Evolutionary conservation across 495 filamentous ascomycete species (phyloP).

Genomic region (Aspergillus homomorphus): DNA sequence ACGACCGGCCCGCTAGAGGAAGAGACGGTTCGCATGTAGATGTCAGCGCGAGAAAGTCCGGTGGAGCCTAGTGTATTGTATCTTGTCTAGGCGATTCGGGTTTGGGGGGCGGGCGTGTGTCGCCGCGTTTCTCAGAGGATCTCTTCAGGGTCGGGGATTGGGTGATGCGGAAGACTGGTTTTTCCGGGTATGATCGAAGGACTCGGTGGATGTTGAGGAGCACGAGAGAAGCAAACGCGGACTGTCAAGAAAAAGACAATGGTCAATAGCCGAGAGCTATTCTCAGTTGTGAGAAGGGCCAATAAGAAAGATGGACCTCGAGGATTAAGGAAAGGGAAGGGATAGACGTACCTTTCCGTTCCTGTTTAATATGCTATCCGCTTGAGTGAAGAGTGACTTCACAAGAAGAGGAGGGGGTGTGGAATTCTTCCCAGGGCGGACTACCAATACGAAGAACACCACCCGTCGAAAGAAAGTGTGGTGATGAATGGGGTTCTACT

Average conservation of each 20-base stretch:
- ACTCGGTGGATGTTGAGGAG: background rate
- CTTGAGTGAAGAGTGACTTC: background rate
- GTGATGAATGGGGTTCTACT: constrained; percentile 12
- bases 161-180: constrained; percentile 37
- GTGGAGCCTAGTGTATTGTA: constrained; percentile 17
- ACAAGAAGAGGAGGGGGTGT: background rate
- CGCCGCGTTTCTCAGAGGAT: constrained; percentile 32
- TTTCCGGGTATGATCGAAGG: constrained; percentile 32
- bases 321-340: background rate
- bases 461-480: background rate
- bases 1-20: constrained; percentile 11
- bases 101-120: constrained; percentile 18
- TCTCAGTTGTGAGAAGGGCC: background rate
- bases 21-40: constrained; percentile 14
- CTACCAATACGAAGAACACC: constrained; percentile 14
- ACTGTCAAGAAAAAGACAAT: background rate
- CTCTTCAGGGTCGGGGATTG: constrained; percentile 26
- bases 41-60: constrained; percentile 14
- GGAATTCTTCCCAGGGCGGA: background rate
- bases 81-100: constrained; percentile 12
- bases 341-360: constrained; percentile 3
- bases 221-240: background rate
- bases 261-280: background rate
- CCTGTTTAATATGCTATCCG: background rate
- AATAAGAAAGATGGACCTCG: background rate